A percentile compares a stretch with the other conserved stretches of the same genome.
These are phyloP conservation scores for Agarophyton chilense DNA, from an alignment of 23 red algal genomes.

Conservation along the genomic window DNA sequence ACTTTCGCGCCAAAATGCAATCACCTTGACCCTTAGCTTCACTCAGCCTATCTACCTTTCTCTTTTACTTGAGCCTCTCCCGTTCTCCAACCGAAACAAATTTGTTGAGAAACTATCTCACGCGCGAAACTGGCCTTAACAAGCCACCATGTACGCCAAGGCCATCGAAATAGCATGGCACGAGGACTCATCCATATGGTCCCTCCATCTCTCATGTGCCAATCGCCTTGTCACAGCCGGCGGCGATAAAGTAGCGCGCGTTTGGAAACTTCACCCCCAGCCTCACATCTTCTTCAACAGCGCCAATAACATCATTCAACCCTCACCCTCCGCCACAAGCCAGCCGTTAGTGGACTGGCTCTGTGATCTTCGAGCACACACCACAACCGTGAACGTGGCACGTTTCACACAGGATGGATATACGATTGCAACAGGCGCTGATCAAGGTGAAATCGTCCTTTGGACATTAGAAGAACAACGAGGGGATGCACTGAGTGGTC, in stretches of 20 bases:
- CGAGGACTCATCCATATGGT: constrained; percentile 64
- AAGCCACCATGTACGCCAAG: constrained; percentile 55
- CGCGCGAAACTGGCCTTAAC: too few species aligned
- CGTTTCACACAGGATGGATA: constrained; percentile 62
- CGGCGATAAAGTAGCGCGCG: constrained; percentile 70
- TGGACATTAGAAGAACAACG: constrained; percentile 44
- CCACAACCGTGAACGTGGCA: constrained; percentile 77
- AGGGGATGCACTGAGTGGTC: neutral
- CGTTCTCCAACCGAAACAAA: too few species aligned
- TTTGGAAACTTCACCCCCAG: constrained; percentile 33
- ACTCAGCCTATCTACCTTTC: neutral
- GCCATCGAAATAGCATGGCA: constrained; percentile 73
- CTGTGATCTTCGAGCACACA: constrained; percentile 68
- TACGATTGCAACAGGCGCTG: constrained; percentile 81
- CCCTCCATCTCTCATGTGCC: constrained; percentile 28
- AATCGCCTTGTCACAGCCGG: constrained; percentile 74
- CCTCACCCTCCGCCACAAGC: neutral
- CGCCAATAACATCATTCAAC: neutral
- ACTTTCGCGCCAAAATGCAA: neutral
- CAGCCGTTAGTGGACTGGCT: constrained; percentile 67
- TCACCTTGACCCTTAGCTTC: too few species aligned
- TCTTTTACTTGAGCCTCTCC: neutral
- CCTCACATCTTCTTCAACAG: neutral
- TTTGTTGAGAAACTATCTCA: too few species aligned
- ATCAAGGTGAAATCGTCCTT: constrained; percentile 77